Evolutionary conservation across 1,284 basidiomycete genomes (phyloP), one percentile per base, ranked within the genome.

Genomic region (Ceratobasidium sp.): DNA sequence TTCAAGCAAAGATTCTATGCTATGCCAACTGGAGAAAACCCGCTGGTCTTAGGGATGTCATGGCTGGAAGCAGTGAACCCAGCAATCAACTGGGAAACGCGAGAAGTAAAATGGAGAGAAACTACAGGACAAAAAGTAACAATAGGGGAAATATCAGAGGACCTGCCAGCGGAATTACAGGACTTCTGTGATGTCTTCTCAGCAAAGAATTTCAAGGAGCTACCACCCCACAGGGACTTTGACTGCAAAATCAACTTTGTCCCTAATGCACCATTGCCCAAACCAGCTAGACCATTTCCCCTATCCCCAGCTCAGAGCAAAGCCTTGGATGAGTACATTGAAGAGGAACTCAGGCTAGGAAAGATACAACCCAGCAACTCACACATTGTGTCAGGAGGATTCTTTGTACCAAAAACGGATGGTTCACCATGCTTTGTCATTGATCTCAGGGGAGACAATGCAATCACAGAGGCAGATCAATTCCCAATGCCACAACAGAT

Each of bases 61-160:
- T 58, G 56, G 56, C 27, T 52, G 35, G 42, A 55, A 42, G 64
- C 42, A 45, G 53, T 38, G 15, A 35, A 54, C 22, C 64, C 64
- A 32, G 15, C 35, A 12, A 68, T 31, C 38, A 45, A 12, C 3
- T 68, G 45, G 65, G 47, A 47, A 31, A 20, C 34, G 15, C 20
- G 31, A 52, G 22, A 6, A 52, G 35, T 50, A n/a, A n/a, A n/a
- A n/a, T n/a, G n/a, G n/a, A n/a, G n/a, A n/a, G n/a, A n/a, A n/a
- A n/a, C n/a, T n/a, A n/a, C n/a, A n/a, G n/a, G n/a, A n/a, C n/a
- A n/a, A n/a, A n/a, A n/a, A n/a, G n/a, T n/a, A n/a, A n/a, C n/a
- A n/a, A n/a, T n/a, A n/a, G n/a, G n/a, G n/a, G n/a, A n/a, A n/a
- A n/a, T n/a, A n/a, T n/a, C n/a, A n/a, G n/a, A n/a, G n/a, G n/a